These are phyloP conservation scores for Jaenimonas drosophilae DNA, from an alignment of 208 protist genomes.

Conservation along the genomic window DNA sequence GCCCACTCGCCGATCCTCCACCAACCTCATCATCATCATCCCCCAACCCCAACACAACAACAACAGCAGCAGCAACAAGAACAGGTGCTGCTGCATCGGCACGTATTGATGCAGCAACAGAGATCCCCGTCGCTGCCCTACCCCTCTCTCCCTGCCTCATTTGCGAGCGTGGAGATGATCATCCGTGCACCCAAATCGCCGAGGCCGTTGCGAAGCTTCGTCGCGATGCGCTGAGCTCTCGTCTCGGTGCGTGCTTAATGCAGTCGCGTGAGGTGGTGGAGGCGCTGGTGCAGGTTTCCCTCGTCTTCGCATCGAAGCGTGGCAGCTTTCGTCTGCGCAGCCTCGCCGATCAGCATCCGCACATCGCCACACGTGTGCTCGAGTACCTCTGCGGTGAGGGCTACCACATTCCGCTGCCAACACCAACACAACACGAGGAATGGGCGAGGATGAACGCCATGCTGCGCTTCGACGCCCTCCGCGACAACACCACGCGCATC, in stretches of 20 bases:
- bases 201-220: too few species aligned
- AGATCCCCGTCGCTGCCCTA: too few species aligned
- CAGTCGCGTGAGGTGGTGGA: slow-evolving; percentile 61
- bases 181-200: too few species aligned
- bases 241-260: slow-evolving; percentile 43
- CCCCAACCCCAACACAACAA: too few species aligned
- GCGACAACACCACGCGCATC: slow-evolving; percentile 77
- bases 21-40: too few species aligned
- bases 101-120: too few species aligned
- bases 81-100: too few species aligned
- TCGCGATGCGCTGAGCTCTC: too few species aligned
- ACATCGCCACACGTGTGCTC: slow-evolving; percentile 32
- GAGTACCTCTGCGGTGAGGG: slow-evolving; percentile 79
- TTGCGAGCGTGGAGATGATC: too few species aligned
- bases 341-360: slow-evolving; percentile 52
- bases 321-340: slow-evolving; percentile 69
- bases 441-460: slow-evolving; percentile 51
- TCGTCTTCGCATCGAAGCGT: slow-evolving; percentile 74
- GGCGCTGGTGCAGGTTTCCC: slow-evolving; percentile 44
- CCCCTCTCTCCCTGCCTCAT: too few species aligned
- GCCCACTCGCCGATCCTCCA: too few species aligned
- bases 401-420: slow-evolving; percentile 64
- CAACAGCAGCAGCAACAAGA: too few species aligned
- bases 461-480: slow-evolving; percentile 78
- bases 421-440: slow-evolving; percentile 65